Conservation (phyloP, 345 rosid genomes). For the Syzygium aqueum region DNA sequence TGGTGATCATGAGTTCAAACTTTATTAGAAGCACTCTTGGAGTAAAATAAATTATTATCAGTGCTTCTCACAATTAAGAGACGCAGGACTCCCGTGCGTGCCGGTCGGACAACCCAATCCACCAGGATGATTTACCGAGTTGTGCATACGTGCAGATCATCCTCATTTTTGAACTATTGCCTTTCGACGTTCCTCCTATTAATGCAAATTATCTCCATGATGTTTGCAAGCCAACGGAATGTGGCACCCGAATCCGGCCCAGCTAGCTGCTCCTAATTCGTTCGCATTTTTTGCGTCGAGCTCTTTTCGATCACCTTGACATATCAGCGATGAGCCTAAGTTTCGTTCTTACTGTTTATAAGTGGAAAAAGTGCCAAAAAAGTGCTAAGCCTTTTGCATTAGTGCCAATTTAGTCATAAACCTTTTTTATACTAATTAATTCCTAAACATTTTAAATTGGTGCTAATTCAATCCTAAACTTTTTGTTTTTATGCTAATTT, state of each 20-base stretch:
- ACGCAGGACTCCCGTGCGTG: background rate
- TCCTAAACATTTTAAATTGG: too few relatives aligned
- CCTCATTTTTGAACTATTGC: background rate
- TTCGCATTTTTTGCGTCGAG: background rate
- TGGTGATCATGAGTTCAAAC: background rate
- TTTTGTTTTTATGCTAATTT: too few relatives aligned
- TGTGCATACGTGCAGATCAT: background rate
- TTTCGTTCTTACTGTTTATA: too few relatives aligned
- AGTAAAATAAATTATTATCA: too few relatives aligned
- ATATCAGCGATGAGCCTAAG: background rate
- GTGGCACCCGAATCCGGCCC: background rate
- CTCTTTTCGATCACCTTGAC: background rate
- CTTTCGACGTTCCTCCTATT: background rate
- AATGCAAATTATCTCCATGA: background rate
- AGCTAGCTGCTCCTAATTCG: background rate
- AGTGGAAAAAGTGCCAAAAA: too few relatives aligned
- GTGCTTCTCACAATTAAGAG: too few relatives aligned
- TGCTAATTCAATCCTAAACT: too few relatives aligned
- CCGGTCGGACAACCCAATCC: background rate
- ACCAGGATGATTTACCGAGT: background rate
- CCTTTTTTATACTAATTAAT: too few relatives aligned
- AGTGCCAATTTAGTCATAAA: too few relatives aligned
- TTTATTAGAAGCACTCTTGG: background rate
- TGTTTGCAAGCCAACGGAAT: background rate
- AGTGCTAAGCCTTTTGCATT: too few relatives aligned